A percentile compares a stretch with the other conserved stretches of the same genome.
phyloP scores from a whole-genome alignment of 2,329 filamentous ascomycete genomes.

The Cytospora leucostoma region DNA sequence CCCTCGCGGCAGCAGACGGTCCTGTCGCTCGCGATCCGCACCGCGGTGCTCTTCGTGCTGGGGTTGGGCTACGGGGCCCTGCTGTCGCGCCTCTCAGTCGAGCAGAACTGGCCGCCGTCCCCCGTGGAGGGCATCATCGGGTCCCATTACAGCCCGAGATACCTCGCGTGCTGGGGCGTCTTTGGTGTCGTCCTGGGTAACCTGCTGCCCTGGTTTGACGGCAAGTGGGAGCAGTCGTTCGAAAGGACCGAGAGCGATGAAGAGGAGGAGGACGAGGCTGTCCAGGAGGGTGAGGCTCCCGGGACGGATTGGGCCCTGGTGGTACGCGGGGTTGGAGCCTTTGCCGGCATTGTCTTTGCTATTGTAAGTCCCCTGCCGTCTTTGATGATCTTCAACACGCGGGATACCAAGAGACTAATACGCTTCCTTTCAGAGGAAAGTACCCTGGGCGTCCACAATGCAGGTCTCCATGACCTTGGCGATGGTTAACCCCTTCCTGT shows the following conservation, averaged over 20 bases:
- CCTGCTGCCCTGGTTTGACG: slow-evolving; percentile 81
- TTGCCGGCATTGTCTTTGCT: slow-evolving; percentile 62
- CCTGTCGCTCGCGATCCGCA: slow-evolving; percentile 59
- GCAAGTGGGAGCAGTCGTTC: slow-evolving; percentile 64
- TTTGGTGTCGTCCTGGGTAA: slow-evolving; percentile 77
- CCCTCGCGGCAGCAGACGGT: slow-evolving; percentile 33
- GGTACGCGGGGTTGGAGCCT: slow-evolving; percentile 59
- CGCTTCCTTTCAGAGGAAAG: slow-evolving; percentile 63
- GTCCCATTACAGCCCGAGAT: slow-evolving; percentile 58
- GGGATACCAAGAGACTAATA: not conserved
- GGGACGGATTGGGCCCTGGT: slow-evolving; percentile 72
- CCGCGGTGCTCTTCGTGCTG: slow-evolving; percentile 70
- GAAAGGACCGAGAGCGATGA: slow-evolving; percentile 35
- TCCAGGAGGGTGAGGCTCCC: slow-evolving; percentile 38
- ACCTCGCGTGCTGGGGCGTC: slow-evolving; percentile 79
- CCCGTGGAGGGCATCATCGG: slow-evolving; percentile 52
- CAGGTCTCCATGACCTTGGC: slow-evolving; percentile 88
- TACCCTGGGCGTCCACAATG: slow-evolving; percentile 93
- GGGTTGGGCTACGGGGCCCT: slow-evolving; percentile 82
- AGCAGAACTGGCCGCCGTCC: slow-evolving; percentile 63
- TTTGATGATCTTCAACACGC: slow-evolving; percentile 6
- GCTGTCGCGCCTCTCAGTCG: slow-evolving; percentile 76
- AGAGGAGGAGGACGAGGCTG: slow-evolving; percentile 35
- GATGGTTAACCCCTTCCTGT: slow-evolving; percentile 87
- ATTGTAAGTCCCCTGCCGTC: slow-evolving; percentile 65